Conservation (phyloP, 2,329 filamentous ascomycete genomes). For the Aspergillus calidoustus region DNA sequence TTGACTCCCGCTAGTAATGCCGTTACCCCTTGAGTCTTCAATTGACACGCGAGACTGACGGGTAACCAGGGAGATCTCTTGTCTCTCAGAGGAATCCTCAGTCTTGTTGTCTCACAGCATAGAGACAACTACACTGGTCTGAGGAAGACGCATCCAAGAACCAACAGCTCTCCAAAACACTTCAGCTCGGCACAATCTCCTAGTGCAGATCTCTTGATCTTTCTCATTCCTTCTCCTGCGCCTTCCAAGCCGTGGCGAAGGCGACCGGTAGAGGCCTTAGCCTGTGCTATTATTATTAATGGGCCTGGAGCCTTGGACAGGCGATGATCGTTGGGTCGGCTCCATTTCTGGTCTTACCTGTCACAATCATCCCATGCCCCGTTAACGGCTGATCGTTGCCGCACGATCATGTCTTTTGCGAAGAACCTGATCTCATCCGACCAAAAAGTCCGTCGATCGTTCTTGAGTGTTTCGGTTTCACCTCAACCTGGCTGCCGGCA, state of each 20-base stretch:
- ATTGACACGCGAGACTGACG: not conserved
- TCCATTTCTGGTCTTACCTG: conserved; percentile 32
- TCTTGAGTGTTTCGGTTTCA: conserved; percentile 3
- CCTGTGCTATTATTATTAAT: conserved; percentile 13
- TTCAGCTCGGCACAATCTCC: conserved; percentile 25
- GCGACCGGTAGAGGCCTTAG: conserved; percentile 3
- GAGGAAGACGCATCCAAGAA: not conserved
- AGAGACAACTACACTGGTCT: not conserved
- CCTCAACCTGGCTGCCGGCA: not conserved
- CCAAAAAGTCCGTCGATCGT: conserved; percentile 2
- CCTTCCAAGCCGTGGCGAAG: conserved; percentile 19
- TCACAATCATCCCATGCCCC: conserved; percentile 39
- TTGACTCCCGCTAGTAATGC: conserved; percentile 4
- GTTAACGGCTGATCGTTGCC: conserved; percentile 45
- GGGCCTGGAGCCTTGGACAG: conserved; percentile 19
- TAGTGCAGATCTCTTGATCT: conserved; percentile 34
- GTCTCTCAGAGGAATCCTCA: conserved; percentile 2
- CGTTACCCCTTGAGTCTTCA: not conserved
- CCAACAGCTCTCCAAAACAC: not conserved
- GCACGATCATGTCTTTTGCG: conserved; percentile 29
- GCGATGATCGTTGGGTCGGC: conserved; percentile 20
- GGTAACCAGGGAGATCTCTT: not conserved
- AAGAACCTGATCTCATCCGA: conserved; percentile 34
- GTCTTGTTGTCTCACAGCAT: not conserved
- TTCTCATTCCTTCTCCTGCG: conserved; percentile 24